Evolutionary conservation across 768 basidiomycete species (phyloP).

Genomic region (Boletellus emodensis): DNA sequence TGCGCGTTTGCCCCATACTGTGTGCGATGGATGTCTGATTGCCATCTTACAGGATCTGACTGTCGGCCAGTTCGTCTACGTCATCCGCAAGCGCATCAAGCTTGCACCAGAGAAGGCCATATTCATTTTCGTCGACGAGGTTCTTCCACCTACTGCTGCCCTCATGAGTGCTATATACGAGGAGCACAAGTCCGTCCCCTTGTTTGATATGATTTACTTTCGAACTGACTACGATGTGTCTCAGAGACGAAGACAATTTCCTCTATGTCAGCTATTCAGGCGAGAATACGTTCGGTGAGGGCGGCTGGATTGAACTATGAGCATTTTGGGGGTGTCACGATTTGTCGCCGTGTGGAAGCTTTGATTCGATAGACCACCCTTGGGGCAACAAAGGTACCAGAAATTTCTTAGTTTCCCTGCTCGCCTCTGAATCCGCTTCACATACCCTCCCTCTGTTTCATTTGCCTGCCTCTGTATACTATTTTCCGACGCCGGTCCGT

Average conservation of each 20-base stretch:
- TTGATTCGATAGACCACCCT: slow-evolving; percentile 24
- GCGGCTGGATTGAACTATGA: slow-evolving; percentile 33
- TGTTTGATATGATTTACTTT: slow-evolving; percentile 1
- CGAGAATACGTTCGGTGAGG: slow-evolving; percentile 87
- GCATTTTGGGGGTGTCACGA: slow-evolving; percentile 13
- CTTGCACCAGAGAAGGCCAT: slow-evolving; percentile 99
- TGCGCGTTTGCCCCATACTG: slow-evolving; percentile 4
- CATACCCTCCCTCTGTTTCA: slow-evolving; percentile 26
- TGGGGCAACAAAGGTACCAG: slow-evolving; percentile 26
- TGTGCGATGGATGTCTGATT: slow-evolving; percentile 28
- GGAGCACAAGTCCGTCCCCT: slow-evolving; percentile 87
- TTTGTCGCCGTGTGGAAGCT: slow-evolving; percentile 21
- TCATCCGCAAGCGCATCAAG: slow-evolving; percentile 99
- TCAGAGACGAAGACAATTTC: slow-evolving; percentile 98
- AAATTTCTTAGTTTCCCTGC: slow-evolving; percentile 6
- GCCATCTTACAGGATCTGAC: slow-evolving; percentile 70
- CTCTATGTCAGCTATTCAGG: slow-evolving; percentile 98
- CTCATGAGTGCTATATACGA: slow-evolving; percentile 99
- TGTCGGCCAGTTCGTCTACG: slow-evolving; percentile 98
- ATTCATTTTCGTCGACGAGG: slow-evolving; percentile 99
- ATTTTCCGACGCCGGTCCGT: slow-evolving; percentile 15
- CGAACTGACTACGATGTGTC: slow-evolving; percentile 24
- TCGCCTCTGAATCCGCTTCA: slow-evolving; percentile 14
- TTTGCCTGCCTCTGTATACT: slow-evolving; percentile 29
- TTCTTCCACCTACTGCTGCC: slow-evolving; percentile 95